Evolutionary conservation across 2,329 filamentous ascomycete species (phyloP), one percentile per base, ranked within the genome.

Genomic region (Arthrobotrys sphaeroides): DNA sequence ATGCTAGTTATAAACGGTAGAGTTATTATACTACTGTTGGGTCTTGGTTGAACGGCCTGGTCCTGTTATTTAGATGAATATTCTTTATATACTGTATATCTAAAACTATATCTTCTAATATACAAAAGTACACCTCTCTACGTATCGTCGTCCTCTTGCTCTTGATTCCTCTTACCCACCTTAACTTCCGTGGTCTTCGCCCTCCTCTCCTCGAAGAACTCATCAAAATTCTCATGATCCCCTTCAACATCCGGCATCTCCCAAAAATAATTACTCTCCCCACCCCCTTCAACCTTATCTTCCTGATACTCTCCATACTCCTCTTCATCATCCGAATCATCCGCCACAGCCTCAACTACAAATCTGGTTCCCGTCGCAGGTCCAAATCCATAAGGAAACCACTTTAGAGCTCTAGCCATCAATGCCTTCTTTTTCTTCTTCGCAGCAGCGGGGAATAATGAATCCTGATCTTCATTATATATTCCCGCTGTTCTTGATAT

Each of bases 331-430:
- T 84, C 82, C 5, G 81, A 81, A 7, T 83, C 78, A 40, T 84
- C 83, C 0, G 82, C 84, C 26, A 85, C 81, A 57, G 84, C 84
- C 73, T 85, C 84, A 59, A 86, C 82, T 2, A 85, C 83, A 70
- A 86, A 84, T 10, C 72, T 82, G 0, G 80, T 82, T 1, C 84
- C 83, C 0, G 80, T 83, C 1, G 83, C 83, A 1, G 84, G 82
- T 0, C 85, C 84, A 77, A 82, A 86, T 0, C 84, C 84, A 62
- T 84, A 85, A 0, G 84, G 84, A 59, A 85, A 85, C 79, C 82
- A 85, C 79, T 86, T 86, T 36, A 82, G 77, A 0, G 83, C 84
- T 6, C 82, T 80, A 0, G 84, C 83, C 51, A 83, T 81, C 53
- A 81, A 78, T 7, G 83, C 83, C 43, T 82, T 80, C 73, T 83